Evolutionary conservation across 331 rosid species (phyloP).

Genomic region (Ulmus americana): DNA sequence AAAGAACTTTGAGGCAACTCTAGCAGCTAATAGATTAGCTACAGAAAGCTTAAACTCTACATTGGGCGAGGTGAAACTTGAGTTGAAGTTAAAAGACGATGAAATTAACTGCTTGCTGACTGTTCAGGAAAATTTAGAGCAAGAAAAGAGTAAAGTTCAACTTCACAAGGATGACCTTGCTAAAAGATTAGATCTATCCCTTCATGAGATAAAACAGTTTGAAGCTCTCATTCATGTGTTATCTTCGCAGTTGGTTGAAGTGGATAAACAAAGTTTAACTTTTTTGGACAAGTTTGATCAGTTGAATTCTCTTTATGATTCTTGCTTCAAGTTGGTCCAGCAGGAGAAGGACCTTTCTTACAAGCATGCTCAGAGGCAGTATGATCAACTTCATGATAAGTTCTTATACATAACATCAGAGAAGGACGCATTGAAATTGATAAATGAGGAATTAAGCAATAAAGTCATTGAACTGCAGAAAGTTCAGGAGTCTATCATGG

Average conservation of each 20-base stretch:
- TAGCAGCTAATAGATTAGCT: conserved; percentile 44
- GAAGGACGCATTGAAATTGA: conserved; percentile 40
- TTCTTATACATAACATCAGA: conserved; percentile 46
- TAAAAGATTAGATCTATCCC: conserved; percentile 45
- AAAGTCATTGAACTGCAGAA: conserved; percentile 52
- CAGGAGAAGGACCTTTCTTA: conserved; percentile 55
- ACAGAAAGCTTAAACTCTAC: conserved; percentile 56
- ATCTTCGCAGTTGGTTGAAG: conserved; percentile 44
- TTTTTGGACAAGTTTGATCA: conserved; percentile 58
- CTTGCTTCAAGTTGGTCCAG: conserved; percentile 57
- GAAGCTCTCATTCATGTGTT: conserved; percentile 46
- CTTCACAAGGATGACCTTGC: conserved; percentile 42
- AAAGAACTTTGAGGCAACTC: conserved; percentile 53
- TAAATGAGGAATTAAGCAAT: conserved; percentile 44
- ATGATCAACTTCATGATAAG: conserved; percentile 47
- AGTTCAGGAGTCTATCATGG: conserved; percentile 47
- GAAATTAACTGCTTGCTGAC: conserved; percentile 41
- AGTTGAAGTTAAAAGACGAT: conserved; percentile 56
- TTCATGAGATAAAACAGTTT: conserved; percentile 52
- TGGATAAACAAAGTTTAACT: conserved; percentile 56
- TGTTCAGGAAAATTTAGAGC: conserved; percentile 44
- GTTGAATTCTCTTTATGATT: conserved; percentile 54
- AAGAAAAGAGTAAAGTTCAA: conserved; percentile 54
- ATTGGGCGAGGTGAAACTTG: conserved; percentile 51
- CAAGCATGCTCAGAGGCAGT: conserved; percentile 48